These are phyloP conservation scores for Calocybe indica DNA, from an alignment of 768 basidiomycete species.

Conservation along the genomic window DNA sequence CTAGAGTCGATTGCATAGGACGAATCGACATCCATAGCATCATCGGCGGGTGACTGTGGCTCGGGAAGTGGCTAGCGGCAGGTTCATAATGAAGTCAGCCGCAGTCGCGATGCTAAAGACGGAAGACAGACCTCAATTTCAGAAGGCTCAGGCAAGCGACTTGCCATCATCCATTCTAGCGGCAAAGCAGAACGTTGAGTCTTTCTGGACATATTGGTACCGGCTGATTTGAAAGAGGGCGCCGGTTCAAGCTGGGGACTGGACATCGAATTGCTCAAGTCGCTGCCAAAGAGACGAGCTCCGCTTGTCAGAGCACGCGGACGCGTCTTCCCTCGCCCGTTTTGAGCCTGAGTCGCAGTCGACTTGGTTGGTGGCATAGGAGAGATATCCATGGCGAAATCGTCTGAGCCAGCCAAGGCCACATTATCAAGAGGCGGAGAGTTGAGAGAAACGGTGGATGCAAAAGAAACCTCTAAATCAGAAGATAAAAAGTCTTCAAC, in stretches of 20 bases:
- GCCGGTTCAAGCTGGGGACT: slow-evolving; percentile 24
- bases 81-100: slow-evolving; percentile 5
- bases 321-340: slow-evolving; percentile 28
- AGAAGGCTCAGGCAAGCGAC: slow-evolving; percentile 17
- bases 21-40: slow-evolving; percentile 81
- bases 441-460: slow-evolving; percentile 75
- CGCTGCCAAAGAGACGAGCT: slow-evolving; percentile 66
- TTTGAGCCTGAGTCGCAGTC: slow-evolving; percentile 9
- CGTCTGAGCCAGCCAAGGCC: slow-evolving; percentile 41
- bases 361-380: slow-evolving; percentile 44
- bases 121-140: slow-evolving; percentile 15
- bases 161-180: slow-evolving; percentile 19
- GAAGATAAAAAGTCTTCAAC: slow-evolving; percentile 64
- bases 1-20: slow-evolving; percentile 34
- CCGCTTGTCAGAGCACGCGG: slow-evolving; percentile 64
- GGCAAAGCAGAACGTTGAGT: slow-evolving; percentile 63
- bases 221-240: slow-evolving; percentile 23
- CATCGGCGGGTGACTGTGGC: slow-evolving; percentile 42
- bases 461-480: slow-evolving; percentile 80
- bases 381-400: slow-evolving; percentile 74
- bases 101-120: background rate
- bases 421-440: slow-evolving; percentile 53
- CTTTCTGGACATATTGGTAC: slow-evolving; percentile 43
- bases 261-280: slow-evolving; percentile 55
- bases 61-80: slow-evolving; percentile 30